Conservation (phyloP, 805 yeast species). For the Sugiyamaella valdiviana region DNA sequence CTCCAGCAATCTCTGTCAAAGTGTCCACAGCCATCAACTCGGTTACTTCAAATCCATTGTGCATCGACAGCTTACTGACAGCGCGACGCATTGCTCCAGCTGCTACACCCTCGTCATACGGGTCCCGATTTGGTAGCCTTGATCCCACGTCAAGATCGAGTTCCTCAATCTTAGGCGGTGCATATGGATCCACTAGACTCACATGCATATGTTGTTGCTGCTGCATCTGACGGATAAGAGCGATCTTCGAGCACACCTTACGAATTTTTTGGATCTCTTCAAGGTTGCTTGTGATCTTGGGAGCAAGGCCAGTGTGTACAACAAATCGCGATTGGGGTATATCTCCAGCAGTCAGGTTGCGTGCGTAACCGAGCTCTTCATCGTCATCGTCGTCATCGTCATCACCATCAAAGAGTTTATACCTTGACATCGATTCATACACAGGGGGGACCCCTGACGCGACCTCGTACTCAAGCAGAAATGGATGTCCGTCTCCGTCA, state of each 20-base stretch:
- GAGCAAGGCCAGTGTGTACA: conserved; percentile 51
- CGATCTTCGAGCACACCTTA: conserved; percentile 79
- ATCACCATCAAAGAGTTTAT: conserved; percentile 43
- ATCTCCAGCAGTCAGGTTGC: conserved; percentile 7
- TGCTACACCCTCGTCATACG: conserved; percentile 52
- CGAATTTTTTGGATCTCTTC: conserved; percentile 81
- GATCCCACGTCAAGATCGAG: conserved; percentile 79
- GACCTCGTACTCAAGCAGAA: conserved; percentile 70
- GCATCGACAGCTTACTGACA: conserved; percentile 78
- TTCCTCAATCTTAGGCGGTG: conserved; percentile 48
- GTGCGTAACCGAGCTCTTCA: conserved; percentile 35
- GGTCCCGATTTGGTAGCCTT: conserved; percentile 63
- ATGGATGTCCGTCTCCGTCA: conserved; percentile 34
- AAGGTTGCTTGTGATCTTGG: conserved; percentile 58
- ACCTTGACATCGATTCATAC: conserved; percentile 34
- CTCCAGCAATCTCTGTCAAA: conserved; percentile 77
- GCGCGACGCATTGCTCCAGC: conserved; percentile 60
- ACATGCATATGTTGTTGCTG: conserved; percentile 70
- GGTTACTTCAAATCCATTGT: conserved; percentile 82
- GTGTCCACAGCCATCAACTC: conserved; percentile 72
- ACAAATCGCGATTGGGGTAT: conserved; percentile 36
- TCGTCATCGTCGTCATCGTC: conserved; percentile 42
- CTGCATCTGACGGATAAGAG: conserved; percentile 85
- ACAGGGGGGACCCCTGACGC: conserved; percentile 73
- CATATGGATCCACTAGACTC: conserved; percentile 66